These are phyloP conservation scores for Trichoderma hamatum DNA, from an alignment of 2,329 filamentous ascomycete species.

Conservation along the genomic window DNA sequence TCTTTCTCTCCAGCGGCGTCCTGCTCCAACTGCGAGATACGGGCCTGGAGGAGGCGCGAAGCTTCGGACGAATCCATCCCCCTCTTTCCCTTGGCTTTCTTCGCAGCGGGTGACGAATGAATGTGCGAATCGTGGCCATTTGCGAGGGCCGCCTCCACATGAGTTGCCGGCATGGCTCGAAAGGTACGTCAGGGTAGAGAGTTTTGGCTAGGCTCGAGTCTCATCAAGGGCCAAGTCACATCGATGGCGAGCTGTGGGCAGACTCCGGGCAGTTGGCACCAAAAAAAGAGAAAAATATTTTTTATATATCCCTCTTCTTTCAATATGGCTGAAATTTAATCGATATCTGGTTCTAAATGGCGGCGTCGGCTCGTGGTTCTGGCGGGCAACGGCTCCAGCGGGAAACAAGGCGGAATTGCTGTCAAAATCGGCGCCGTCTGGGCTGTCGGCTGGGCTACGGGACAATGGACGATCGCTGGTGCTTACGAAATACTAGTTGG, in stretches of 20 bases:
- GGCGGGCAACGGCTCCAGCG: conserved; percentile 22
- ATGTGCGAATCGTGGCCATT: conserved; percentile 48
- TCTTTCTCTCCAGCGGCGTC: conserved; percentile 93
- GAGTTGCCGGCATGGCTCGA: conserved; percentile 45
- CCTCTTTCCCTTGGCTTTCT: conserved; percentile 87
- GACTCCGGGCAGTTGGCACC: background rate
- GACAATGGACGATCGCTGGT: conserved; percentile 6
- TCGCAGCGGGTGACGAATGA: conserved; percentile 48
- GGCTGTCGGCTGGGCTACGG: conserved; percentile 22
- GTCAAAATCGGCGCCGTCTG: conserved; percentile 23
- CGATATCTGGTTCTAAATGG: background rate
- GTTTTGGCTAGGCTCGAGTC: conserved; percentile 16
- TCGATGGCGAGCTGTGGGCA: conserved; percentile 11
- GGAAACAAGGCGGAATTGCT: conserved; percentile 6
- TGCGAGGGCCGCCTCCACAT: conserved; percentile 46
- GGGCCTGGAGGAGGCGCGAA: conserved; percentile 85
- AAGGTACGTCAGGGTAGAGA: conserved; percentile 28
- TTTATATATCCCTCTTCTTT: background rate
- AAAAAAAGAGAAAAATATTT: background rate
- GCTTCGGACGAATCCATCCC: conserved; percentile 83
- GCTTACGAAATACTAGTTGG: conserved; percentile 12
- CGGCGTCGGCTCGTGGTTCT: background rate
- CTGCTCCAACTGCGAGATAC: conserved; percentile 93
- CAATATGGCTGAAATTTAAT: conserved; percentile 8
- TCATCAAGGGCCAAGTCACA: conserved; percentile 28